Base-by-base conservation (phyloP, 192 early-diverging fungal genomes). In the Linnemannia elongata region DNA sequence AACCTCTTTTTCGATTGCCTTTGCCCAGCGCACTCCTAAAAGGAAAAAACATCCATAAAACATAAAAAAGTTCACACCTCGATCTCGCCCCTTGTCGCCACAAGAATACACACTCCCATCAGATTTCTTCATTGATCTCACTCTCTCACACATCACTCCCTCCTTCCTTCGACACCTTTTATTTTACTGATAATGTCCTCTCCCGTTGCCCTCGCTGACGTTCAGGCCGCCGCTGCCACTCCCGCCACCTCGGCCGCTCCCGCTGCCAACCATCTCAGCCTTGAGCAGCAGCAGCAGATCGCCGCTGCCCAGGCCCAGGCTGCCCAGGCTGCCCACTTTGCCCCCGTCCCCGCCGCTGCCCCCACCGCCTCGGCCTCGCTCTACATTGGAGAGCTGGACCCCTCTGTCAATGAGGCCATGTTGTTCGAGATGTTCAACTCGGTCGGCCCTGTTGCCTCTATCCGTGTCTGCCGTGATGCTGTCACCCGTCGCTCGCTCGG, bases 361-460 rank as follows among this genome's bases (percentile, higher is more conserved):
- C 91, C 91, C 52, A 88, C 92, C 72, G 82, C 93, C 80, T 92
- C 93, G 83, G 93, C 95, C 54, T 95, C 94, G 52, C 94, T 99
- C 71, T 99, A 99, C 90, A 97, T 99, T 69, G 98, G 98, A 78
- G 98, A 99, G 91, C 93, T 99, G 42, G 98, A 99, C 86, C 94
- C 95, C 79, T 95, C 96, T 63, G 98, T 99, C 77, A 98, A 97
- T 74, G 98, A 99, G 92, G 97, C 98, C 55, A 94, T 97, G 91
- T 91, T 99, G 74, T 99, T 97, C 79, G 98, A 99, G 88, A 94
- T 98, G 90, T 99, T 99, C 92, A 97, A 96, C 91, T 93, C 95
- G 89, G 85, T 97, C 75, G 98, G 98, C 45, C 96, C 97, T 39
- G 98, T 99, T 77, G 96, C 97, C 73, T 96, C 95, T 78, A 98